Base-by-base conservation (phyloP, 1,284 basidiomycete genomes). In the Rhodotorula sp. region DNA sequence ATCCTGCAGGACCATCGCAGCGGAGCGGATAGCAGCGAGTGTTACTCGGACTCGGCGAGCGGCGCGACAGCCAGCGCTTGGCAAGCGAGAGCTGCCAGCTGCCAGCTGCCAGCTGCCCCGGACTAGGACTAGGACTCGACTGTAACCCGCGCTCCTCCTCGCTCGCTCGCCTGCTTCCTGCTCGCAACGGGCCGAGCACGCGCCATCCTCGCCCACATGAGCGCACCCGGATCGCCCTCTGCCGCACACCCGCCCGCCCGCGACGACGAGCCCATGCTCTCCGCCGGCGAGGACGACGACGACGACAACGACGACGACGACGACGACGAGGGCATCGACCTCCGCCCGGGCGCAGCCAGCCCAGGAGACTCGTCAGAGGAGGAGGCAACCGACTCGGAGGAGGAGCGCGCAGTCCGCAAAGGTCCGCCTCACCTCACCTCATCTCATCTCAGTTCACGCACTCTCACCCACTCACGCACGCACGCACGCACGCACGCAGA, bases 1-100 rank as follows among this genome's bases (percentile, higher is more conserved):
- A 85, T 98, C 96, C 77, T 92, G 92, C 80, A 99, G 87, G 81
- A 99, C 97, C 96, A 98, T 68, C 15, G 21, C 46, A 6, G 25
- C 2, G 21, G 8, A 0, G 19, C 19, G 44, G 3, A 29, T 17
- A 41, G 39, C 39, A n/a, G n/a, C n/a, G n/a, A n/a, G n/a, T n/a
- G n/a, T n/a, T n/a, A 41, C 39, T 41, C 39, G 39, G 10, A 41
- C 39, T 17, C 39, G 39, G 17, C 29, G 51, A 54, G 61, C n/a
- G 39, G 29, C n/a, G 29, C 8, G 10, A 41, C 10, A 41, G 39
- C 39, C 39, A 41, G 17, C 39, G 10, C 39, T 41, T 17, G 39
- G n/a, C n/a, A n/a, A n/a, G n/a, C n/a, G n/a, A n/a, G n/a, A n/a
- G n/a, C n/a, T n/a, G n/a, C n/a, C n/a, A n/a, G n/a, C n/a, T n/a